Conservation (phyloP, 2,329 filamentous ascomycete species). For the Moelleriella libera region DNA sequence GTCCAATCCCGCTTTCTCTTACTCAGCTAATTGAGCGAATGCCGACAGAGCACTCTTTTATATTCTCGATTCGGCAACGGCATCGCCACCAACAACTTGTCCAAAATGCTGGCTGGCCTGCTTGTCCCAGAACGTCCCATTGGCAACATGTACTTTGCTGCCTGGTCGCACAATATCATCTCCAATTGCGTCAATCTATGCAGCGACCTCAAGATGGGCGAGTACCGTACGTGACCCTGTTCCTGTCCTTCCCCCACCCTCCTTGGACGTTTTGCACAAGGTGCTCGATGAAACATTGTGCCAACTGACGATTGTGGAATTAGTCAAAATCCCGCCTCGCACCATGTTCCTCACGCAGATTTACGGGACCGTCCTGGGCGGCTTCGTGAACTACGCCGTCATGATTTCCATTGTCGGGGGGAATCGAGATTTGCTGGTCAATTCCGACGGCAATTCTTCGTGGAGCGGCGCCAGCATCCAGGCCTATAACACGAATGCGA, state of each 20-base stretch:
- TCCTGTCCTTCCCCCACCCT: neutral
- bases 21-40: too few species aligned
- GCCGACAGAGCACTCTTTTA: slow-evolving; percentile 32
- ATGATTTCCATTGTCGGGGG: slow-evolving; percentile 28
- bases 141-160: slow-evolving; percentile 44
- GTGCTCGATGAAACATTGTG: neutral
- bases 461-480: slow-evolving; percentile 35
- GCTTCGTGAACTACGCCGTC: slow-evolving; percentile 29
- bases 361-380: slow-evolving; percentile 24
- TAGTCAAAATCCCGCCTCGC: slow-evolving; percentile 20
- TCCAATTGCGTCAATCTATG: slow-evolving; percentile 31
- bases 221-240: slow-evolving; percentile 31
- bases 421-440: slow-evolving; percentile 24
- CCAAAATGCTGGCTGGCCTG: slow-evolving; percentile 40
- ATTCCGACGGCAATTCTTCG: slow-evolving; percentile 25
- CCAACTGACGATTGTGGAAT: neutral
- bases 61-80: slow-evolving; percentile 40
- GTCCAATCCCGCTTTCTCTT: too few species aligned
- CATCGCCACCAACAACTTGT: slow-evolving; percentile 28
- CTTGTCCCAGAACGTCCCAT: slow-evolving; percentile 34
- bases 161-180: slow-evolving; percentile 45
- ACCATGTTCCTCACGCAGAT: slow-evolving; percentile 25
- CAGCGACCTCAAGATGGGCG: slow-evolving; percentile 42
- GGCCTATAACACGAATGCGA: slow-evolving; percentile 23
- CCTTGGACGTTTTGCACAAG: too few species aligned